Percentiles rank a stretch among this genome's conserved stretches.
Evolutionary conservation across 163 green algal species (phyloP).

Genomic region (Scenedesmus sp.): DNA sequence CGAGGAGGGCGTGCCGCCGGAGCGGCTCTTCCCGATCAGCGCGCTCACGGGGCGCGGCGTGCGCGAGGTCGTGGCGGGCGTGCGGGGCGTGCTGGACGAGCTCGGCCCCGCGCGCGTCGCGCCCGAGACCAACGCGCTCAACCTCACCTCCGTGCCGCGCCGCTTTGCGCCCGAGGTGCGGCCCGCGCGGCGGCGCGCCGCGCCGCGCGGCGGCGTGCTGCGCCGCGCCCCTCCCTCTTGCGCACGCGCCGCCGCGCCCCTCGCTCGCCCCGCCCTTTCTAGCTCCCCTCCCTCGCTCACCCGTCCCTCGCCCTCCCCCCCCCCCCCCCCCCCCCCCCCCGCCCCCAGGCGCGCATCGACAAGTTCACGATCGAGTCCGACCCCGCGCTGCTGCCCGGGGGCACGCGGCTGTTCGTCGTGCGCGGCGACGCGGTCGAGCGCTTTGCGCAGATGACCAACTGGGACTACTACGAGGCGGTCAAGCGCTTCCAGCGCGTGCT

Average conservation of each 20-base stretch:
- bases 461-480: conserved; percentile 96
- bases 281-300: too few species aligned
- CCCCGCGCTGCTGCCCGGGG: conserved; percentile 16
- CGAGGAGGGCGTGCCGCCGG: conserved; percentile 55
- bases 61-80: conserved; percentile 65
- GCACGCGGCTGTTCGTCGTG: conserved; percentile 66
- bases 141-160: conserved; percentile 53
- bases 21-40: conserved; percentile 73
- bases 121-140: conserved; percentile 66
- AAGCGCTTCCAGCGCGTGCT: conserved; percentile 90
- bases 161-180: conserved; percentile 39
- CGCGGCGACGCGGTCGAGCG: conserved; percentile 58
- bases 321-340: too few species aligned
- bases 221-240: not conserved
- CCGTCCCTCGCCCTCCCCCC: too few species aligned
- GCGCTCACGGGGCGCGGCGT: conserved; percentile 83
- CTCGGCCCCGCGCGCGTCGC: conserved; percentile 61
- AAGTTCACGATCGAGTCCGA: conserved; percentile 50
- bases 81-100: conserved; percentile 70
- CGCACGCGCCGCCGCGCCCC: too few species aligned
- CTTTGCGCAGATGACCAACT: conserved; percentile 97
- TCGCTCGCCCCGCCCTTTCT: too few species aligned
- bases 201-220: not conserved
- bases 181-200: too few species aligned
- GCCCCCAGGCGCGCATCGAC: conserved; percentile 61